phyloP scores from a whole-genome alignment of 768 basidiomycete genomes.

The Termitomyces eurrhizus region DNA sequence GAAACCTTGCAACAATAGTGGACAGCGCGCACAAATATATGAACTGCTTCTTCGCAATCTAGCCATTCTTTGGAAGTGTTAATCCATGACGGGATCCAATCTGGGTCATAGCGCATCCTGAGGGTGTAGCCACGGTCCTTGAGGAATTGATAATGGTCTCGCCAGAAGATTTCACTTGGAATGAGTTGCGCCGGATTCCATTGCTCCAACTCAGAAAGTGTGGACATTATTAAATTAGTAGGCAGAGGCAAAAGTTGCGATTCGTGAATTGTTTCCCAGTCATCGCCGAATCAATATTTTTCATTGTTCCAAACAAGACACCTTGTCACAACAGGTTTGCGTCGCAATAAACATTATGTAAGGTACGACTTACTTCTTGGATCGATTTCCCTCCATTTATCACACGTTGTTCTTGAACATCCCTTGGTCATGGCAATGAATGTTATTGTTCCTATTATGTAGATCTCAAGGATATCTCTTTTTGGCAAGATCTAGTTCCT shows the following conservation, averaged over 20 bases:
- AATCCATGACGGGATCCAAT: conserved; percentile 3
- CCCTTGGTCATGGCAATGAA: neutral
- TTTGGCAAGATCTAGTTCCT: neutral
- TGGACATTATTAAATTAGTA: neutral
- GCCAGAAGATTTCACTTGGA: neutral
- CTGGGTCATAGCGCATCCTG: conserved; percentile 1
- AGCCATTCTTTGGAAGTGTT: neutral
- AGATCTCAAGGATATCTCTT: neutral
- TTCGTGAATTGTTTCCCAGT: neutral
- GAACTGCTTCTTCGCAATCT: neutral
- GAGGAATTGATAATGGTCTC: neutral
- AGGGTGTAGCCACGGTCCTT: conserved; percentile 9
- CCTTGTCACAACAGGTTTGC: neutral
- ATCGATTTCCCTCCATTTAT: neutral
- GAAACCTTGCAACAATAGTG: neutral
- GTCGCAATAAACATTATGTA: neutral
- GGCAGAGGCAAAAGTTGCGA: neutral
- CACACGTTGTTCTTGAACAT: neutral
- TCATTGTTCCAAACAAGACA: neutral
- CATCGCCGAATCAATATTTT: neutral
- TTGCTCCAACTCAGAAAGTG: neutral
- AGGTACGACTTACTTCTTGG: neutral
- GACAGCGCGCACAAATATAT: neutral
- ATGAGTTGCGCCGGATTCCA: neutral
- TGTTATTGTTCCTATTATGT: neutral